These are phyloP conservation scores for Cladosporium cucumerinum DNA, from an alignment of 2,329 filamentous ascomycete genomes.

Conservation along the genomic window DNA sequence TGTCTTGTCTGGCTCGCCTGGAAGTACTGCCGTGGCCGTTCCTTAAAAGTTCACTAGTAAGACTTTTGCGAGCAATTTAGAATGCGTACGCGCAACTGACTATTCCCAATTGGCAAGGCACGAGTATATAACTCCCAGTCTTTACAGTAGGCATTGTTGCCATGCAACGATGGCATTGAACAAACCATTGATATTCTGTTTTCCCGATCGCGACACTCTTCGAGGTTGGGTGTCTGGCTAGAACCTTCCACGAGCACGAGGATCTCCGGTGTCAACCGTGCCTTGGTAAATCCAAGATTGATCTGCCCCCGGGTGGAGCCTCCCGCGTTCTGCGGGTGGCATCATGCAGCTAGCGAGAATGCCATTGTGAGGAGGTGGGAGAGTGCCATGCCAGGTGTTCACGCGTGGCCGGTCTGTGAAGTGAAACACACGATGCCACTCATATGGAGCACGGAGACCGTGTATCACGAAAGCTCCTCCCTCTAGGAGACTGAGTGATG, in stretches of 20 bases:
- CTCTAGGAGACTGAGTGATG: neutral
- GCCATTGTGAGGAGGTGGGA: conserved; percentile 5
- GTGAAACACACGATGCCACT: neutral
- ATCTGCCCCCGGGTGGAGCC: conserved; percentile 8
- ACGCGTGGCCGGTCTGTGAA: neutral
- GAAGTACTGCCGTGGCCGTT: neutral
- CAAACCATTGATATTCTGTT: neutral
- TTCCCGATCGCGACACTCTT: neutral
- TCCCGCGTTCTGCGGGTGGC: neutral
- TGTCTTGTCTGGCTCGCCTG: neutral
- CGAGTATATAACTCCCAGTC: neutral
- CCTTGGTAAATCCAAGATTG: neutral
- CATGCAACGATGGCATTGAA: neutral
- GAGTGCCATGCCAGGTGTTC: neutral
- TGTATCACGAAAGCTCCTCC: neutral
- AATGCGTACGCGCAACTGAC: neutral
- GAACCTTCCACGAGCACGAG: neutral
- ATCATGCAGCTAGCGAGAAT: neutral
- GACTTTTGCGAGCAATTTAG: neutral
- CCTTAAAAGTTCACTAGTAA: neutral
- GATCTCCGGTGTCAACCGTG: neutral
- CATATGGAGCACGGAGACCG: neutral
- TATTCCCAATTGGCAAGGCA: neutral
- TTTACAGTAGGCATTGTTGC: neutral
- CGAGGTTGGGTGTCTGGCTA: neutral